Evolutionary conservation across 108 stramenopile species (phyloP), one percentile per base, ranked within the genome.

Genomic region (Discostella pseudostelligera): DNA sequence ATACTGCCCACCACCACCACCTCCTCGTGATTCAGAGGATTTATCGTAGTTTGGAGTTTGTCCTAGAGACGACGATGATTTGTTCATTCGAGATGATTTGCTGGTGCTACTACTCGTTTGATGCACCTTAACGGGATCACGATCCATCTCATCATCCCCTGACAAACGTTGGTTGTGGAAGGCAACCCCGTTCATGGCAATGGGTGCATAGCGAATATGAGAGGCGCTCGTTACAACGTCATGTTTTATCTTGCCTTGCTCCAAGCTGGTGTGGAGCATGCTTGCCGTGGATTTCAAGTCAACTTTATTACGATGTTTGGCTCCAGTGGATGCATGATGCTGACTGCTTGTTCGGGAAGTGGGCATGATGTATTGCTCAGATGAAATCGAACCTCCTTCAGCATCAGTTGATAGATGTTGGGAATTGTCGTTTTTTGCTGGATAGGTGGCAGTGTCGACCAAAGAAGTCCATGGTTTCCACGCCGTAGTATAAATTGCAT

Each of bases 301-400:
- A 16, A 54, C 49, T 19, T 16, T 6, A 9, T 67, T 63, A 19
- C 51, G 72, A 21, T 66, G 65, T 54, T 61, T 74, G 44, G 59
- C 28, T 14, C 17, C 39, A 4, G 48, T 21, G 7, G 56, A 59
- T 28, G 69, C 67, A 25, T 59, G 67, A 35, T 65, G 64, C 50
- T 72, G 72, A 22, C 72, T 74, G 53, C 43, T 66, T 2, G 59
- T 74, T 22, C 72, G 72, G 13, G 72, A 74, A 61, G 65, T 64
- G 26, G 72, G 72, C n/a, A n/a, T n/a, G 42, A 74, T 50, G 59
- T 74, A 65, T 17, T 66, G 58, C 14, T 58, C 58, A 42, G 44
- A 40, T 17, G 16, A 32, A 24, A 20, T 49, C 2, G 48, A 17
- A 20, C 21, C 48, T 49, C 19, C 48, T 21, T 49, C 48, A 1